Percentiles rank a stretch among this genome's conserved stretches.
Evolutionary conservation across 306 rosid genomes (phyloP).

Genomic region (Rubus parviflorus): DNA sequence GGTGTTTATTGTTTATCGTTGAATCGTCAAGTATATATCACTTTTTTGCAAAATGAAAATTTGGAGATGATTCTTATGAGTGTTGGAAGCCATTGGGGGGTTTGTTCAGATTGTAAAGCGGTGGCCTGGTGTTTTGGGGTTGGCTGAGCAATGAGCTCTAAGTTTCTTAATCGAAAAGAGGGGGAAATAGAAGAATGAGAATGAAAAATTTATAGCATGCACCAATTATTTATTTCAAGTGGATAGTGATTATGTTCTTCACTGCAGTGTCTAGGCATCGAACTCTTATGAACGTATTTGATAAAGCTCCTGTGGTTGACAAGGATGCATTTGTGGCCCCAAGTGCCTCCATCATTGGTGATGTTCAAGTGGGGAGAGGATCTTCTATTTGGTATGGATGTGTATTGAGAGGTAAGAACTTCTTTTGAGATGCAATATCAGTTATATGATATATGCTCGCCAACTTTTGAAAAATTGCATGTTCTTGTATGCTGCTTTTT

Average conservation of each 20-base stretch:
- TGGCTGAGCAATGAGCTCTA: background rate
- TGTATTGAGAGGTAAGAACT: conserved; percentile 76
- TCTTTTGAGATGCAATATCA: background rate
- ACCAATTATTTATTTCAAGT: background rate
- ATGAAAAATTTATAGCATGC: background rate
- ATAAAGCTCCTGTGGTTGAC: conserved; percentile 73
- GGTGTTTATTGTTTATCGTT: background rate
- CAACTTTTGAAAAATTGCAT: background rate
- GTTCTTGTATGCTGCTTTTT: background rate
- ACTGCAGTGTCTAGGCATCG: conserved; percentile 82
- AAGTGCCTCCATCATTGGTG: conserved; percentile 77
- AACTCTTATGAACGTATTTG: conserved; percentile 79
- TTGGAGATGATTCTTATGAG: background rate
- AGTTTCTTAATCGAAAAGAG: background rate
- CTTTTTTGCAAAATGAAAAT: background rate
- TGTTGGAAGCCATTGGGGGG: background rate
- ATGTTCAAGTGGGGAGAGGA: conserved; percentile 69
- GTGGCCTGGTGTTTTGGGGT: background rate
- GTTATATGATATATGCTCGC: no score
- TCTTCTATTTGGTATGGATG: conserved; percentile 97
- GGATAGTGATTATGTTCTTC: background rate
- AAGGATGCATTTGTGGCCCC: conserved; percentile 91
- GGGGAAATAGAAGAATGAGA: background rate
- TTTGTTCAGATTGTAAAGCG: background rate
- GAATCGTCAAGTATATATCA: background rate